phyloP scores from a whole-genome alignment of 306 rosid genomes.

The Cucurbita maxima region DNA sequence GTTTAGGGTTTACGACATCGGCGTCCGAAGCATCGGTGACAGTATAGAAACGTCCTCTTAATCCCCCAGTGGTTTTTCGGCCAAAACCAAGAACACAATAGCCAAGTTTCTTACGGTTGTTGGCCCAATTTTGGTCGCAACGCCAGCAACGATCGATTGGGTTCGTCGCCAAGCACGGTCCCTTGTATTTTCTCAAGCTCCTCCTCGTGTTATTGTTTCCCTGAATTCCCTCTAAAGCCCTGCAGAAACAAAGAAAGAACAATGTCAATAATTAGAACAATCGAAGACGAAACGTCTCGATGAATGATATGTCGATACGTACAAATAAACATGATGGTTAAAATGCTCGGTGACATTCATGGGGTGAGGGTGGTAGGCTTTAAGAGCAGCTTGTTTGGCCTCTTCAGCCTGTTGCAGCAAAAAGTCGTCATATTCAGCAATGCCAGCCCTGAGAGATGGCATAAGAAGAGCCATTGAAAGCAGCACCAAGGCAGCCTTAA shows the following conservation, averaged over 20 bases:
- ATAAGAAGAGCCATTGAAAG: conserved; percentile 24
- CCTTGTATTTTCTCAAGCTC: conserved; percentile 6
- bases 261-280: not conserved
- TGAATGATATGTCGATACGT: not conserved
- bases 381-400: conserved; percentile 26
- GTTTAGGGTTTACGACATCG: conserved; percentile 25
- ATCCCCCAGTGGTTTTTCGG: conserved; percentile 45
- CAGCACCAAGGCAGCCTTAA: conserved; percentile 15
- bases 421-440: conserved; percentile 26
- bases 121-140: conserved; percentile 44
- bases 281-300: no score
- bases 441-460: conserved; percentile 40
- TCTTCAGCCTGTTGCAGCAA: conserved; percentile 11
- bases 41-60: conserved; percentile 21
- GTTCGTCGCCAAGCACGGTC: conserved; percentile 42
- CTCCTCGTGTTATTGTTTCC: conserved; percentile 36
- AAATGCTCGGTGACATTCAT: conserved; percentile 21
- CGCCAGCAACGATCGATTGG: conserved; percentile 93
- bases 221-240: conserved; percentile 18
- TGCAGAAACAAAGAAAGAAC: not conserved
- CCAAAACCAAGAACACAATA: conserved; percentile 61
- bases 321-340: conserved; percentile 27
- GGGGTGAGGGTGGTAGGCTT: conserved; percentile 43
- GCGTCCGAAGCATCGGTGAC: conserved; percentile 51
- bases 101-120: conserved; percentile 33